Conservation (phyloP, 176 grass and related monocot genomes). For the Triticum turgidum region DNA sequence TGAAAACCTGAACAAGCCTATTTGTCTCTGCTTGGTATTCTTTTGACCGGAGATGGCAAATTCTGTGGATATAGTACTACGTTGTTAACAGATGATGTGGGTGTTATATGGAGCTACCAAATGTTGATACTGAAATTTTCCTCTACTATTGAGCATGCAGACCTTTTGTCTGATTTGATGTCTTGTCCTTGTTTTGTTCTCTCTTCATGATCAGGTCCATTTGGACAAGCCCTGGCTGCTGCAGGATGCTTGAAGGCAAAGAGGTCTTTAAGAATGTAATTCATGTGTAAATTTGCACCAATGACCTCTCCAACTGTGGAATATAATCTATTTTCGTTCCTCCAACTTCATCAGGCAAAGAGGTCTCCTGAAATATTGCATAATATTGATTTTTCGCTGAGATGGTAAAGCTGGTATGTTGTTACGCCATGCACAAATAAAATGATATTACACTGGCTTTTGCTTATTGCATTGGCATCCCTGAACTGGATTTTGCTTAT, state of each 20-base stretch:
- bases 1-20: background rate
- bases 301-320: background rate
- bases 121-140: constrained; percentile 1
- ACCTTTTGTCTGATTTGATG: constrained; percentile 6
- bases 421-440: background rate
- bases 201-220: background rate
- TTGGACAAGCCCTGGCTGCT: background rate
- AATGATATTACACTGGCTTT: background rate
- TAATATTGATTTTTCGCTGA: background rate
- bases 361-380: background rate
- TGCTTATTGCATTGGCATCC: background rate
- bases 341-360: background rate
- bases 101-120: background rate
- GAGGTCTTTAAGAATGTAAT: background rate
- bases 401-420: constrained; percentile 2
- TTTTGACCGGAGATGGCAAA: background rate
- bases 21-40: background rate
- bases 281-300: background rate
- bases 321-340: background rate
- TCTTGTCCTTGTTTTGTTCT: background rate
- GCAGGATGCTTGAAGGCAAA: constrained; percentile 8
- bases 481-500: background rate
- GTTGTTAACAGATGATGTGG: background rate
- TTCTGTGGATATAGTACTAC: background rate
- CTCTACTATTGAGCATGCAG: constrained; percentile 14